A percentile compares a stretch with the other conserved stretches of the same genome.
Conservation (phyloP, 2,329 filamentous ascomycete genomes). For the Akanthomyces muscarius region DNA sequence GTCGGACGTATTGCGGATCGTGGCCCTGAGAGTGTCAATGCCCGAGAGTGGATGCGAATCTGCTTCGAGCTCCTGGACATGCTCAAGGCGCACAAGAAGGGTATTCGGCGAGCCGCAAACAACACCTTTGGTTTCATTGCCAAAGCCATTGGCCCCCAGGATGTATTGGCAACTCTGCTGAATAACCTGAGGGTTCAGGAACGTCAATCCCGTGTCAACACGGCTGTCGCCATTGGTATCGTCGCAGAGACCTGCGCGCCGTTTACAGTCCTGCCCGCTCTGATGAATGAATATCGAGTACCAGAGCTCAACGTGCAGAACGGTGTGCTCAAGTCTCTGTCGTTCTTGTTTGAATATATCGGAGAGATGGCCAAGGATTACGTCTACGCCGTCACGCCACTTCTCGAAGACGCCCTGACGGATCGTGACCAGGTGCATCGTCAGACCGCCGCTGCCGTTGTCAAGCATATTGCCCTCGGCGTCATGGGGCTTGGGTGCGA, state of each 20-base stretch:
- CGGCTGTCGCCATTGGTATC: constrained; percentile 95
- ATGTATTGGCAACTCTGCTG: constrained; percentile 89
- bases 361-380: constrained; percentile 99
- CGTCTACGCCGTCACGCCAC: constrained; percentile 93
- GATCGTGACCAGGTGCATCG: constrained; percentile 97
- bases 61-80: constrained; percentile 98
- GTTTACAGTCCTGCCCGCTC: constrained; percentile 94
- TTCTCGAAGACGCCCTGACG: constrained; percentile 94
- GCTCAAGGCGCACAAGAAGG: constrained; percentile 99
- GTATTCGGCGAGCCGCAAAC: constrained; percentile 94
- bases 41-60: constrained; percentile 99
- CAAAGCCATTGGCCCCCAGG: constrained; percentile 96
- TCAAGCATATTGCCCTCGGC: constrained; percentile 95
- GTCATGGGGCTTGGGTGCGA: constrained; percentile 98
- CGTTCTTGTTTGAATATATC: constrained; percentile 98
- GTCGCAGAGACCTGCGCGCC: constrained; percentile 97
- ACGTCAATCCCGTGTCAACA: constrained; percentile 96
- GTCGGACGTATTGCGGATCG: constrained; percentile 97
- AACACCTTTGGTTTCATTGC: constrained; percentile 99
- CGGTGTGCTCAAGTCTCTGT: constrained; percentile 92
- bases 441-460: constrained; percentile 91
- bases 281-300: constrained; percentile 99
- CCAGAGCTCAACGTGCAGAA: constrained; percentile 99
- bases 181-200: constrained; percentile 98
- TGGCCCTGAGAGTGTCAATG: constrained; percentile 93